phyloP scores from a whole-genome alignment of 306 rosid species.

The Trifolium repens region DNA sequence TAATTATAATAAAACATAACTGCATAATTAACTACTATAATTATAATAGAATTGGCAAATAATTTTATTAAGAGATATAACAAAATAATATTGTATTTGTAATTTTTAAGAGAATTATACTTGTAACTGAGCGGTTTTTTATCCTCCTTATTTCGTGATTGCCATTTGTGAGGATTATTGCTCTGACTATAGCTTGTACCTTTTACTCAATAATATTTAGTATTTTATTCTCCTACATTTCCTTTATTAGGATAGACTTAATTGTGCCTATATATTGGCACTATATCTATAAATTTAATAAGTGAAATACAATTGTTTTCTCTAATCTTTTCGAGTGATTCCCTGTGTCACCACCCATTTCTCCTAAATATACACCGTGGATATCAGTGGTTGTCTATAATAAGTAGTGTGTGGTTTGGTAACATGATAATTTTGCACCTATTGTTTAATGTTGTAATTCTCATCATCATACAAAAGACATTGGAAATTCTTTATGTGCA shows the following conservation, averaged over 20 bases:
- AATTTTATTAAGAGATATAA: too few relatives aligned
- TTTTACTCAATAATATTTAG: not conserved
- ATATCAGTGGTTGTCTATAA: not conserved
- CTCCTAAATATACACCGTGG: not conserved
- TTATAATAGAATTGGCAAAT: too few relatives aligned
- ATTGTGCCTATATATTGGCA: not conserved
- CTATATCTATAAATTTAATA: not conserved
- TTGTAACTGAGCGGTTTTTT: not conserved
- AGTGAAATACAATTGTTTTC: not conserved
- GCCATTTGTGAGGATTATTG: not conserved
- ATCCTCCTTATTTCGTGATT: not conserved
- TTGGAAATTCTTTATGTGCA: conserved; percentile 15
- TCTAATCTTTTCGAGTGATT: not conserved
- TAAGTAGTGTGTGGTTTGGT: not conserved
- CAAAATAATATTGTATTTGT: not conserved
- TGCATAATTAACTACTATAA: too few relatives aligned
- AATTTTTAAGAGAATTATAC: not conserved
- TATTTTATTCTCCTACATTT: not conserved
- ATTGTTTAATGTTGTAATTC: not conserved
- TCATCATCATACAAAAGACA: not conserved
- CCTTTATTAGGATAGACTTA: not conserved
- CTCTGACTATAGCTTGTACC: not conserved
- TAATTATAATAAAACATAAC: too few relatives aligned
- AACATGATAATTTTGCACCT: not conserved
- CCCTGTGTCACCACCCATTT: not conserved